phyloP scores from a whole-genome alignment of 164 flowering plant species.

The Stephania yunnanensis region DNA sequence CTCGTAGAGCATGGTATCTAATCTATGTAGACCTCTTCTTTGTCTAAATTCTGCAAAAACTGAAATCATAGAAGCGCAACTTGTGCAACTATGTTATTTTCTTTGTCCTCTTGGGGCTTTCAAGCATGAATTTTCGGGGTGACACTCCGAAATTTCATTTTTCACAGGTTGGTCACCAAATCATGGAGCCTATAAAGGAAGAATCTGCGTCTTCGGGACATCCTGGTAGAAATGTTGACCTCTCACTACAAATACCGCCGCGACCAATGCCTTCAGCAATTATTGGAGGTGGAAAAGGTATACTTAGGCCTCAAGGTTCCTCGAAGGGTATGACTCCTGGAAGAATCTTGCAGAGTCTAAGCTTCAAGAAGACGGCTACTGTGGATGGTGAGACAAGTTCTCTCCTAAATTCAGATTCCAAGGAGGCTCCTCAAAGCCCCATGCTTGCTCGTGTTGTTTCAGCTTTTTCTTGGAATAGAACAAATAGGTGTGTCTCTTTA shows the following conservation, averaged over 20 bases:
- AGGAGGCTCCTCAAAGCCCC: conserved; percentile 39
- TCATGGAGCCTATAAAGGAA: conserved; percentile 16
- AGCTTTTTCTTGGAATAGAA: conserved; percentile 32
- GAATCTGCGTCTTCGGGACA: conserved; percentile 23
- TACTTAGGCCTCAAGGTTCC: conserved; percentile 41
- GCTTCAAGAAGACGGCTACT: conserved; percentile 45
- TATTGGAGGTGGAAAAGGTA: conserved; percentile 38
- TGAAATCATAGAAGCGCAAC: not conserved
- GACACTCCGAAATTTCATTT: conserved; percentile 5
- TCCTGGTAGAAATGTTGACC: conserved; percentile 14
- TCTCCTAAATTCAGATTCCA: conserved; percentile 43
- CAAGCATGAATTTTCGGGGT: not conserved
- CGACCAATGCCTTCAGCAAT: conserved; percentile 32
- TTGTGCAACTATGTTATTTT: not conserved
- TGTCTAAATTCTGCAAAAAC: not conserved
- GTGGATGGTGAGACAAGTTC: conserved; percentile 53
- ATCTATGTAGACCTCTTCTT: not conserved
- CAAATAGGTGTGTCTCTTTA: conserved; percentile 56
- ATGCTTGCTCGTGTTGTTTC: conserved; percentile 25
- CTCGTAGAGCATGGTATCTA: not conserved
- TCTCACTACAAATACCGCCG: conserved; percentile 63
- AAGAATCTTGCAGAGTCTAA: conserved; percentile 53
- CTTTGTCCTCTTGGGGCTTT: not conserved
- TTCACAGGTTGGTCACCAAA: conserved; percentile 36
- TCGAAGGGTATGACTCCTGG: conserved; percentile 41